Base-by-base conservation (phyloP, 1,284 basidiomycete species). In the Fomitiporia mediterranea region DNA sequence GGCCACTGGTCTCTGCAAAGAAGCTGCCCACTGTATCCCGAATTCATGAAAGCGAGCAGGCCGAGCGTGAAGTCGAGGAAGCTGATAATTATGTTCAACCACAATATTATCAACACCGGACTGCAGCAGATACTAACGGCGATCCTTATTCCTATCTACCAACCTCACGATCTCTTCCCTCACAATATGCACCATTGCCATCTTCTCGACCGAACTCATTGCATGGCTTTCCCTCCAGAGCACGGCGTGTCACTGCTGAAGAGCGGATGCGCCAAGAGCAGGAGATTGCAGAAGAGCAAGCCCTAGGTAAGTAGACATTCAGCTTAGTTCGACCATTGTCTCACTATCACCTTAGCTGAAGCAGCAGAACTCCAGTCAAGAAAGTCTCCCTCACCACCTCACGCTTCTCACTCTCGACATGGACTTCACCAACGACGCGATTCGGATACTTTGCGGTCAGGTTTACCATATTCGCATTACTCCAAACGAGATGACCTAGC, bases 381-480 rank as follows among this genome's bases (percentile, higher is more conserved):
- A 44, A 74, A 81, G 60, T 77, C 82, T 0, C 80, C 81, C 2
- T 82, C 82, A 21, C 81, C 82, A 7, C 79, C 72, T 44, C 79
- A 70, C 64, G 74, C 60, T 58, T 66, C 56, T 21, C 67, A 61
- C 67, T 66, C 49, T 27, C 46, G 44, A 1, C 56, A 49, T 11
- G 43, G 42, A 9, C 64, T 62, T 0, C 86, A 89, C 64, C 77
- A 74, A 62, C 81, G 87, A 53, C 79, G 80, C 25, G 86, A 89
- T 59, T 89, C 87, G 0, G 86, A 90, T 60, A 89, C 87, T 0
- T 69, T 89, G 27, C 84, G 83, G 25, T 77, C 76, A 3, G 67
- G 68, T 6, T 65, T 64, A 61, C 61, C 54, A 61, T 46, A 48
- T 27, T 34, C 56, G 21, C 66, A 63, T 32, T 48, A 52, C 60